Evolutionary conservation across 1,139 yeast species (phyloP).

Genomic region (Meyerozyma elateridarum): DNA sequence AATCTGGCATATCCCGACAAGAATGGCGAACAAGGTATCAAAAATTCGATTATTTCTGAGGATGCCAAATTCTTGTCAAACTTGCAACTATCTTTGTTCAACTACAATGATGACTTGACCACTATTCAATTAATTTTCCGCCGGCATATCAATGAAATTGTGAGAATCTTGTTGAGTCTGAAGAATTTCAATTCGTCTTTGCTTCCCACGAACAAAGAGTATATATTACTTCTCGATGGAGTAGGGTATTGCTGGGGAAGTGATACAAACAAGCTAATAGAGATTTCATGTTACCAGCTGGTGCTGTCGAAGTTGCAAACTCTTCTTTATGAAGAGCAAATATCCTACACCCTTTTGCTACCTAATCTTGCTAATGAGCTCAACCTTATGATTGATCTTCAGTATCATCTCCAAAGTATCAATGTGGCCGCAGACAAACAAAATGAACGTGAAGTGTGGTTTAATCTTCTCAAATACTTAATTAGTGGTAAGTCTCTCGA

Average conservation of each 20-base stretch:
- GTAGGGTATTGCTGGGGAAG: constrained; percentile 43
- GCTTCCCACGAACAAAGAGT: constrained; percentile 19
- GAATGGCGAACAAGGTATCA: background rate
- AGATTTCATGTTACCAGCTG: constrained; percentile 41
- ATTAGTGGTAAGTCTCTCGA: constrained; percentile 44
- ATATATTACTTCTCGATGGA: constrained; percentile 36
- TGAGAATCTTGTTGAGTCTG: constrained; percentile 37
- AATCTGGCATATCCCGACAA: constrained; percentile 11
- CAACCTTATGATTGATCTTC: constrained; percentile 42
- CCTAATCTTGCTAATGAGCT: constrained; percentile 40
- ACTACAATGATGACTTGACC: constrained; percentile 45
- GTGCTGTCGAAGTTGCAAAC: constrained; percentile 36
- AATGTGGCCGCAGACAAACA: constrained; percentile 16
- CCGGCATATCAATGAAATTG: constrained; percentile 44
- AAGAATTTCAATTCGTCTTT: constrained; percentile 28
- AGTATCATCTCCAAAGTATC: constrained; percentile 39
- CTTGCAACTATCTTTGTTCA: constrained; percentile 40
- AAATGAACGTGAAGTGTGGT: constrained; percentile 41
- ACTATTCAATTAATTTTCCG: constrained; percentile 45
- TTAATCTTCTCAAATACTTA: constrained; percentile 38
- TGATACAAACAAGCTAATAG: constrained; percentile 38
- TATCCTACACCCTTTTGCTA: constrained; percentile 30
- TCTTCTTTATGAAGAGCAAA: constrained; percentile 29
- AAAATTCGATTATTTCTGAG: constrained; percentile 37
- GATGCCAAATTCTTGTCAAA: constrained; percentile 46